Evolutionary conservation across 495 filamentous ascomycete genomes (phyloP), one percentile per base, ranked within the genome.

Genomic region (Penicillium bovifimosum): DNA sequence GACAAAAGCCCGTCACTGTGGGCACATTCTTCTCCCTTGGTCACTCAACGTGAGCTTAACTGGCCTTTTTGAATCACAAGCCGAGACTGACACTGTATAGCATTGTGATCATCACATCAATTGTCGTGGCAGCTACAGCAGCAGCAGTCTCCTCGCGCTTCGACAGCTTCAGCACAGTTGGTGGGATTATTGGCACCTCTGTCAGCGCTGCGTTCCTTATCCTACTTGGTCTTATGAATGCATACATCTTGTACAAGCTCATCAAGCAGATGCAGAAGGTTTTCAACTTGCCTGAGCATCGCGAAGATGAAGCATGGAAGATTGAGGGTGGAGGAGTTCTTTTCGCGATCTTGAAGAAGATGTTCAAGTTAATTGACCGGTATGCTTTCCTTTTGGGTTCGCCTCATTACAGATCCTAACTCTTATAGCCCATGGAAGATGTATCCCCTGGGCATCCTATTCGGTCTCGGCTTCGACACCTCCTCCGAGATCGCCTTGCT

Each of bases 11-110:
- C 7, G 91, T 92, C n/a, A 87, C 91, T 0, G 91, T 96, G 6
- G 92, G 92, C 35, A 95, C 86, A n/a, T 97, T 90, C 58, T 96
- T 97, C 75, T 90, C 86, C 9, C 80, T 97, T 0, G 92, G 92
- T 0, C 93, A 97, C 68, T 93, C 87, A 9, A 96, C 91, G 66
- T 83, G 62, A 53, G 72, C 62, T 29, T 4, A 13, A 33, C 5
- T 4, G 20, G 24, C 17, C 6, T 4, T 17, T 28, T 6, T 5
- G 24, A 24, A 17, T 16, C 18, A 5, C 45, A 34, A 28, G n/a
- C 32, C n/a, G n/a, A 20, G 27, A 38, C 46, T 48, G 6, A 48
- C 33, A 9, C 13, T 11, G 11, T 24, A 2, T 10, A 85, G 80
- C 1, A 88, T 96, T 59, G 93, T 96, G 27, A 77, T 96, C 39